Percentiles rank a stretch among this genome's conserved stretches.
Conservation (phyloP, 2,329 filamentous ascomycete genomes). For the Epichloe typhina region DNA sequence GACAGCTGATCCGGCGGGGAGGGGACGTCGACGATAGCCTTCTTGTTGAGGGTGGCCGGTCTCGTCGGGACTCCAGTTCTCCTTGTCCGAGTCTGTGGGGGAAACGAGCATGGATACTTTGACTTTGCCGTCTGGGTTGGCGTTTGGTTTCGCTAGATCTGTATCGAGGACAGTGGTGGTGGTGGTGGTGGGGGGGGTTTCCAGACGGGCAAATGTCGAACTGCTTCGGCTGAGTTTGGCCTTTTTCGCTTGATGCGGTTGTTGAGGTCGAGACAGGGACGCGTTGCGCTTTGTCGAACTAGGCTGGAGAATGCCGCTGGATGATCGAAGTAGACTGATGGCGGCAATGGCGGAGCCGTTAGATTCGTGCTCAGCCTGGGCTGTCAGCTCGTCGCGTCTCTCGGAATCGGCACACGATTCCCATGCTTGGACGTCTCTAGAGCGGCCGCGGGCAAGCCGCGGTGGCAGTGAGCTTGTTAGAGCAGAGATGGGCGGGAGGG, state of each 20-base stretch:
- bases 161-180: conserved; percentile 12
- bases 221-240: conserved; percentile 45
- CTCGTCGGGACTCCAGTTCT: conserved; percentile 63
- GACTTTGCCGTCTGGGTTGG: conserved; percentile 17
- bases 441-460: conserved; percentile 54
- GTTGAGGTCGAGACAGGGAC: conserved; percentile 18
- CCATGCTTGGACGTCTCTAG: conserved; percentile 80
- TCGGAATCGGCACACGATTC: conserved; percentile 81
- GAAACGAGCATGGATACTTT: conserved; percentile 28
- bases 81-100: conserved; percentile 72
- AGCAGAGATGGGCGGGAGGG: conserved; percentile 41
- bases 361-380: conserved; percentile 68
- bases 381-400: conserved; percentile 61
- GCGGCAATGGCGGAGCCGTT: conserved; percentile 69
- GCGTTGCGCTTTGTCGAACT: conserved; percentile 56
- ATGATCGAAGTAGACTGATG: conserved; percentile 67
- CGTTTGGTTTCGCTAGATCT: conserved; percentile 15
- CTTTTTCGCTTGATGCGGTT: conserved; percentile 39
- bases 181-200: conserved; percentile 16
- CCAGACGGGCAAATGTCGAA: conserved; percentile 50
- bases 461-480: conserved; percentile 41
- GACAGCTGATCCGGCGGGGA: conserved; percentile 19
- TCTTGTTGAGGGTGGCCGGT: conserved; percentile 15
- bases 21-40: conserved; percentile 18
- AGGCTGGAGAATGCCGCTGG: conserved; percentile 38